These are phyloP conservation scores for Murraya paniculata DNA, from an alignment of 345 rosid genomes.

Conservation along the genomic window DNA sequence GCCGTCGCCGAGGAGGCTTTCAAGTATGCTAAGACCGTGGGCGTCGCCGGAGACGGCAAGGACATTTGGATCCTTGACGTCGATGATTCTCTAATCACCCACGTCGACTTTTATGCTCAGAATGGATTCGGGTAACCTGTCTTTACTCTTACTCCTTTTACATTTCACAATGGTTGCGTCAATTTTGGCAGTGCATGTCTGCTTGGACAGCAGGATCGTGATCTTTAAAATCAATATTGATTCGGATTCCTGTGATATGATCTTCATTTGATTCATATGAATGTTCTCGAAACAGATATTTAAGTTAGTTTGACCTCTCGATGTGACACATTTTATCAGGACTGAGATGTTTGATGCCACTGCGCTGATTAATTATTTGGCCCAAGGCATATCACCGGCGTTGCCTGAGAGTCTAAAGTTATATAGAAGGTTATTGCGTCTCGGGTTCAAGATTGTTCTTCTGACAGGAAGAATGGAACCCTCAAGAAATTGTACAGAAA, in stretches of 20 bases:
- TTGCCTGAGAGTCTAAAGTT: slow-evolving; percentile 32
- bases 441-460: slow-evolving; percentile 38
- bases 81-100: slow-evolving; percentile 42
- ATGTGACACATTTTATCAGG: background rate
- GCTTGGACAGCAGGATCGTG: too few species aligned
- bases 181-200: too few species aligned
- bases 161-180: too few species aligned
- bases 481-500: slow-evolving; percentile 4
- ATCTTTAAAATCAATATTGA: too few species aligned
- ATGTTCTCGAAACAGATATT: too few species aligned
- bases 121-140: slow-evolving; percentile 33
- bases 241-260: too few species aligned
- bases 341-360: slow-evolving; percentile 20
- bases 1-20: slow-evolving; percentile 35
- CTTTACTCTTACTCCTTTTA: too few species aligned
- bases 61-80: slow-evolving; percentile 45
- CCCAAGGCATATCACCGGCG: slow-evolving; percentile 29
- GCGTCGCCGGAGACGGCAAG: slow-evolving; percentile 25
- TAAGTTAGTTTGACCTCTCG: too few species aligned
- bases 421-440: slow-evolving; percentile 21
- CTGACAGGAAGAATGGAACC: slow-evolving; percentile 30
- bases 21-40: slow-evolving; percentile 32
- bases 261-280: too few species aligned
- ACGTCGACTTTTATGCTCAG: slow-evolving; percentile 24
- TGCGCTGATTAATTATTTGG: slow-evolving; percentile 25